Evolutionary conservation across 129 eudicot species (phyloP).

Genomic region (Saussurea involucrata): DNA sequence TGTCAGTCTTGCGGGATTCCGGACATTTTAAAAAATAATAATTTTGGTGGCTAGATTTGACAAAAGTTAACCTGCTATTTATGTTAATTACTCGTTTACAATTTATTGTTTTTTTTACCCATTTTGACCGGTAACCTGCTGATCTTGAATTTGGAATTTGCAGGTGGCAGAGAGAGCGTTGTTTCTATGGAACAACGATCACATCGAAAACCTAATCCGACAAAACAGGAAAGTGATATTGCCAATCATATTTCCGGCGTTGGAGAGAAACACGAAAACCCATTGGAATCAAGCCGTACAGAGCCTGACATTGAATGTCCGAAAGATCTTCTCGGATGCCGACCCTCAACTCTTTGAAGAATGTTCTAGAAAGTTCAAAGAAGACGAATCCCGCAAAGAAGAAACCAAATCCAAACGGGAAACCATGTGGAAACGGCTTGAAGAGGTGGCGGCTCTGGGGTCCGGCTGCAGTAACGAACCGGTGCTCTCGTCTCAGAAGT

Average conservation of each 20-base stretch:
- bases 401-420: constrained; percentile 52
- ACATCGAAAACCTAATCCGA: constrained; percentile 61
- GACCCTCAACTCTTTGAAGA: constrained; percentile 68
- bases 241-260: constrained; percentile 60
- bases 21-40: too few species aligned
- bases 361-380: constrained; percentile 61
- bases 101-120: background rate
- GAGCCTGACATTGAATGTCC: constrained; percentile 58
- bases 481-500: constrained; percentile 35
- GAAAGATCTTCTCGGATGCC: constrained; percentile 56
- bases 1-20: too few species aligned
- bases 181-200: constrained; percentile 81
- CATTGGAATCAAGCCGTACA: constrained; percentile 79
- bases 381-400: constrained; percentile 51
- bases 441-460: constrained; percentile 56
- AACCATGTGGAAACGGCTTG: constrained; percentile 63
- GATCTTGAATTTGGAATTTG: background rate
- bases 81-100: too few species aligned
- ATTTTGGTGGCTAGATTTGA: too few species aligned
- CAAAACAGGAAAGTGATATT: constrained; percentile 68
- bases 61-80: too few species aligned
- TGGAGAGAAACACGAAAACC: constrained; percentile 56
- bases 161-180: constrained; percentile 84
- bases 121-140: background rate
- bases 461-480: constrained; percentile 33